Percentiles rank a stretch among this genome's conserved stretches.
These are phyloP conservation scores for Elsinoe fawcettii DNA, from an alignment of 2,329 filamentous ascomycete species.

Conservation along the genomic window DNA sequence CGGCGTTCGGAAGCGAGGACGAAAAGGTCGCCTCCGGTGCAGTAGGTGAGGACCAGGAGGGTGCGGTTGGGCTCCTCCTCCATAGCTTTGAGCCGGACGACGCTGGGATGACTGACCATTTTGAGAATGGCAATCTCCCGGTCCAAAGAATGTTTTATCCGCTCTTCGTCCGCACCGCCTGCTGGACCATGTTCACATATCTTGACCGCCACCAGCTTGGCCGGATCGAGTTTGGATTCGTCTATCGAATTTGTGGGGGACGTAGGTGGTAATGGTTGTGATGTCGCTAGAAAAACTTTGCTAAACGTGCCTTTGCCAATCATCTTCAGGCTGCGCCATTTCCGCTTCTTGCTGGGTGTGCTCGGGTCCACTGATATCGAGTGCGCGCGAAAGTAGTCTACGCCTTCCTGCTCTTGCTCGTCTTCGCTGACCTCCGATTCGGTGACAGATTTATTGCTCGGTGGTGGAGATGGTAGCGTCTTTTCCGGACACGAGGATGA, in stretches of 20 bases:
- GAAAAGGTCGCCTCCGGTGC: conserved; percentile 88
- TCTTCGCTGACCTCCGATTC: conserved; percentile 48
- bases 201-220: conserved; percentile 86
- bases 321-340: conserved; percentile 71
- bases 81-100: conserved; percentile 88
- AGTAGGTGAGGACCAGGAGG: conserved; percentile 82
- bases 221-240: conserved; percentile 52
- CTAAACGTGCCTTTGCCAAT: conserved; percentile 94
- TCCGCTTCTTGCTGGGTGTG: conserved; percentile 67
- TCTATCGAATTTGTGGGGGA: conserved; percentile 31
- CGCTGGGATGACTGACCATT: conserved; percentile 75
- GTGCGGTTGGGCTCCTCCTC: conserved; percentile 75
- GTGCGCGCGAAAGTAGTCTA: conserved; percentile 40
- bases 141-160: conserved; percentile 87
- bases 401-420: conserved; percentile 28
- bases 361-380: conserved; percentile 34
- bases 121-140: conserved; percentile 92
- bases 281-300: conserved; percentile 83
- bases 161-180: conserved; percentile 85
- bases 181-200: conserved; percentile 91
- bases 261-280: conserved; percentile 49
- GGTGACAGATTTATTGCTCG: conserved; percentile 56
- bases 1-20: conserved; percentile 73
- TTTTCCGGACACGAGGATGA: conserved; percentile 20
- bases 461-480: conserved; percentile 64